phyloP scores from a whole-genome alignment of 2,329 filamentous ascomycete genomes.

The Ophiognomonia clavigignenti-juglandacearum region DNA sequence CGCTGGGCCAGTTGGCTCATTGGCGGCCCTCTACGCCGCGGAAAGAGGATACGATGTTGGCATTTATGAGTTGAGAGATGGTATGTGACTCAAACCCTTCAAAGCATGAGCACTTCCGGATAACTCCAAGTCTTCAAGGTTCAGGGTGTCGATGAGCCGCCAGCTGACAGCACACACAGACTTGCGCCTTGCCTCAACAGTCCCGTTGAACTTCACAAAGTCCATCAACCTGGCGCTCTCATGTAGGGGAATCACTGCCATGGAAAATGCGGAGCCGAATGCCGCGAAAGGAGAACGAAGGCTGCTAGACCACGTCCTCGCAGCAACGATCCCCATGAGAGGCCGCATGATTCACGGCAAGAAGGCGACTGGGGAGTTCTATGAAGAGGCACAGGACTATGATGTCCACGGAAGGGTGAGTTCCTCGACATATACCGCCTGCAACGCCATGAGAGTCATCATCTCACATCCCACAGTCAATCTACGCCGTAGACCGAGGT shows the following conservation, averaged over 20 bases:
- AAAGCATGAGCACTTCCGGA: no score
- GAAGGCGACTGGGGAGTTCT: conserved; percentile 59
- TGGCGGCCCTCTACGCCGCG: conserved; percentile 90
- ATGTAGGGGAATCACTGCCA: conserved; percentile 86
- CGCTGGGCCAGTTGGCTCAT: conserved; percentile 85
- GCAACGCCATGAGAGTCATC: background rate
- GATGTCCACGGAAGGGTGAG: conserved; percentile 80
- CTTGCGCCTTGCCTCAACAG: conserved; percentile 75
- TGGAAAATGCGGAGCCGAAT: conserved; percentile 53
- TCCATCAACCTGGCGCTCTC: conserved; percentile 98
- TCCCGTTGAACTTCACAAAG: conserved; percentile 90
- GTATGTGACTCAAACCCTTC: conserved; percentile 41
- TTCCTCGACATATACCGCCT: background rate
- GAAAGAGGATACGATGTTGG: conserved; percentile 84
- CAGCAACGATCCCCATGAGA: conserved; percentile 83
- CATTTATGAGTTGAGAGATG: conserved; percentile 86
- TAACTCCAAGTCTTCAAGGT: no score
- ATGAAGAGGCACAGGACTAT: conserved; percentile 80
- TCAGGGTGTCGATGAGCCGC: background rate
- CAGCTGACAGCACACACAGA: conserved; percentile 47
- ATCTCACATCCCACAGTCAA: conserved; percentile 49
- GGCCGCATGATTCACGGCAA: conserved; percentile 93
- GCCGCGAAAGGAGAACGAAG: conserved; percentile 44
- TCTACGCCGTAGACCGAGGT: conserved; percentile 80
- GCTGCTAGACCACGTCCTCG: conserved; percentile 69